Conservation (phyloP, 768 basidiomycete species). For the Xerocomus spinulosus region DNA sequence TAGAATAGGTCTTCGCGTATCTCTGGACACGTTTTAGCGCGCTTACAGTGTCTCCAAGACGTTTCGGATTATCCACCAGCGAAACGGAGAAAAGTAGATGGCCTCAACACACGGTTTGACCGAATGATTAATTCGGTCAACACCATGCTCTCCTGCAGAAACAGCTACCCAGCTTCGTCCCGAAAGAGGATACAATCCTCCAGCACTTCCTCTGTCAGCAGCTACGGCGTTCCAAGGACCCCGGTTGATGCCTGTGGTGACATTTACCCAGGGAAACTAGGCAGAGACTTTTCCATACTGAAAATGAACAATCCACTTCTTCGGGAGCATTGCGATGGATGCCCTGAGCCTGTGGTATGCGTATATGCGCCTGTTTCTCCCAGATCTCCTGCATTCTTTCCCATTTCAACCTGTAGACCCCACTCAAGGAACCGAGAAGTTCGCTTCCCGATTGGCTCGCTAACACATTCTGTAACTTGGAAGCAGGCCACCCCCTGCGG, state of each 20-base stretch:
- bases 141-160: slow-evolving; percentile 27
- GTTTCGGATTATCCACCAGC: slow-evolving; percentile 9
- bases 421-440: slow-evolving; percentile 20
- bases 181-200: slow-evolving; percentile 37
- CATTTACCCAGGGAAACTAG: slow-evolving; percentile 33
- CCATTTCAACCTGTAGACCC: slow-evolving; percentile 13
- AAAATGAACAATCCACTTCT: slow-evolving; percentile 33
- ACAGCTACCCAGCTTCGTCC: slow-evolving; percentile 14
- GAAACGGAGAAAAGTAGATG: slow-evolving; percentile 49
- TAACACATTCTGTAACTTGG: slow-evolving; percentile 46
- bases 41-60: slow-evolving; percentile 9
- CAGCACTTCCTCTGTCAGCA: slow-evolving; percentile 43
- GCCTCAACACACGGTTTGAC: slow-evolving; percentile 59
- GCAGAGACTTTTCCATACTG: slow-evolving; percentile 39
- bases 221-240: slow-evolving; percentile 38
- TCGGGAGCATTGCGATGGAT: slow-evolving; percentile 6
- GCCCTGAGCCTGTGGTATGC: slow-evolving; percentile 21
- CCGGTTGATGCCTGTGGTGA: slow-evolving; percentile 38
- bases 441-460: slow-evolving; percentile 55
- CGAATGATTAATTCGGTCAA: slow-evolving; percentile 62
- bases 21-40: background rate
- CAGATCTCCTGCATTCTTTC: slow-evolving; percentile 9
- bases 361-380: slow-evolving; percentile 25
- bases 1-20: slow-evolving; percentile 12
- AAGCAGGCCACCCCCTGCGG: slow-evolving; percentile 33